Conservation (phyloP, 2,329 filamentous ascomycete genomes). For the Xylariaceae sp. region DNA sequence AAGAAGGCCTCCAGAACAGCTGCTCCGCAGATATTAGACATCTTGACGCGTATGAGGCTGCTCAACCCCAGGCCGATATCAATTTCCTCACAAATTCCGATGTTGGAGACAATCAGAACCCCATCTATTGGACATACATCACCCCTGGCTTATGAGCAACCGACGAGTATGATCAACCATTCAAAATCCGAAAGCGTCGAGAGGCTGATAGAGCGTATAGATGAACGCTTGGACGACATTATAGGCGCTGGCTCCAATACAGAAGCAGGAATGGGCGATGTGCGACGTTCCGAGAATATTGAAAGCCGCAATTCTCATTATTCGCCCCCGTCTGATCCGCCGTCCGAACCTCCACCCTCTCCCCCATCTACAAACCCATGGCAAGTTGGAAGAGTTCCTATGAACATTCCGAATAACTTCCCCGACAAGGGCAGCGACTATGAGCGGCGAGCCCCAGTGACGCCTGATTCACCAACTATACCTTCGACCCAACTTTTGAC, state of each 20-base stretch:
- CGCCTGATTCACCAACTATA: conserved; percentile 32
- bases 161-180: conserved; percentile 25
- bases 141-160: conserved; percentile 13
- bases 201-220: conserved; percentile 27
- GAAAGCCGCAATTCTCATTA: conserved; percentile 25
- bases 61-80: conserved; percentile 28
- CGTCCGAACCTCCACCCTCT: conserved; percentile 29
- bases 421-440: conserved; percentile 20
- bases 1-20: conserved; percentile 47
- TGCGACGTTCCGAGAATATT: conserved; percentile 14
- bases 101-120: conserved; percentile 9
- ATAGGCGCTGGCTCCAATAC: conserved; percentile 25
- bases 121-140: conserved; percentile 1
- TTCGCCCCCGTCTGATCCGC: conserved; percentile 23
- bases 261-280: conserved; percentile 19
- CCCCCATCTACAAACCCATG: conserved; percentile 44
- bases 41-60: conserved; percentile 54
- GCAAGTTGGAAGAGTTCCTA: conserved; percentile 35
- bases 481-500: conserved; percentile 25
- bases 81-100: conserved; percentile 17
- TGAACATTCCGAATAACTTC: conserved; percentile 14
- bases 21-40: conserved; percentile 48
- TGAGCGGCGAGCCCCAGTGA: conserved; percentile 23
- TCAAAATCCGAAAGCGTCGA: conserved; percentile 19
- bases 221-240: conserved; percentile 23